Percentiles rank a stretch among this genome's conserved stretches.
phyloP scores from a whole-genome alignment of 306 rosid species.

The Prunus persica region DNA sequence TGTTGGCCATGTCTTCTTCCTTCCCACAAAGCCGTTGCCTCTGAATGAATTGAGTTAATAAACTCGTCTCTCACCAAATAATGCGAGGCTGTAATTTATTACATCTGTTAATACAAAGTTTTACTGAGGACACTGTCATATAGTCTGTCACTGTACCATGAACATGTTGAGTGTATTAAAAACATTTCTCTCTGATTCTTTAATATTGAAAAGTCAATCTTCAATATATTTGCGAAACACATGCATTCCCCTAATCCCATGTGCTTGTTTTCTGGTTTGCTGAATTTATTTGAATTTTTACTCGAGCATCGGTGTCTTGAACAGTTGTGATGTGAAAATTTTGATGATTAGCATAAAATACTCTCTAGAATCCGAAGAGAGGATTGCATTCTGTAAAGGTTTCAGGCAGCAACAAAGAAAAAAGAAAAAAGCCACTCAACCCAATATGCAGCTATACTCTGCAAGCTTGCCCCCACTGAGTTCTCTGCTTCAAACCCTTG shows the following conservation, averaged over 20 bases:
- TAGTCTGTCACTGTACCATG: not conserved
- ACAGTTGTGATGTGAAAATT: not conserved
- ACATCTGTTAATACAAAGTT: constrained; percentile 9
- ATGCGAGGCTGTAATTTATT: not conserved
- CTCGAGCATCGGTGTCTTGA: not conserved
- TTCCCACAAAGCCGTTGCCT: constrained; percentile 62
- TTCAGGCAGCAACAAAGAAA: no score
- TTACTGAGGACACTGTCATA: not conserved
- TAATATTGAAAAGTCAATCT: not conserved
- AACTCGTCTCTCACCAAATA: not conserved
- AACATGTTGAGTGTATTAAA: not conserved
- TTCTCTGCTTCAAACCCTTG: not conserved
- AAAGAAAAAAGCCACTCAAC: no score
- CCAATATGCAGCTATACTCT: no score
- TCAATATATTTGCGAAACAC: not conserved
- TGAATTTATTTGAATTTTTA: not conserved
- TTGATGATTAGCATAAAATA: no score
- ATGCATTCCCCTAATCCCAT: not conserved
- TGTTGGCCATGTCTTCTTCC: constrained; percentile 59
- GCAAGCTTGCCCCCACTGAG: not conserved
- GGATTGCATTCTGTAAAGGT: no score
- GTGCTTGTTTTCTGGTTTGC: not conserved
- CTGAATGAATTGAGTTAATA: constrained; percentile 26
- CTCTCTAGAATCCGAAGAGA: no score
- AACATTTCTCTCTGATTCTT: not conserved